phyloP scores from a whole-genome alignment of 495 filamentous ascomycete genomes.

The Chlorociboria aeruginascens region DNA sequence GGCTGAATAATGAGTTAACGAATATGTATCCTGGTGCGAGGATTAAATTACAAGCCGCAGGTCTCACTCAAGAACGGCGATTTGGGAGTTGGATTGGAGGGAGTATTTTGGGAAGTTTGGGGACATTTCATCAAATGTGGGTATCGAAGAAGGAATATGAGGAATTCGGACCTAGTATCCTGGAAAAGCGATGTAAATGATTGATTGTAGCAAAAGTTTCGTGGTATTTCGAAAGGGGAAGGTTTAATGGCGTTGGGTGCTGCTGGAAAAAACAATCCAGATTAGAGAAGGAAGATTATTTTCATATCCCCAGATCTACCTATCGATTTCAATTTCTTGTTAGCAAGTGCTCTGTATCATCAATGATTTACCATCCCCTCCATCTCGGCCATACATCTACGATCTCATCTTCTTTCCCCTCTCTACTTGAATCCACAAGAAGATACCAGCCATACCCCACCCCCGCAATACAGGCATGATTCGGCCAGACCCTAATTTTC shows the following conservation, averaged over 20 bases:
- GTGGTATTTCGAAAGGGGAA: not conserved
- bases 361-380: constrained; percentile 37
- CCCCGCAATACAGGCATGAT: constrained; percentile 75
- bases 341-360: no score
- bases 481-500: constrained; percentile 65
- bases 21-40: constrained; percentile 66
- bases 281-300: not conserved
- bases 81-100: constrained; percentile 95
- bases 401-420: constrained; percentile 39
- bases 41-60: constrained; percentile 73
- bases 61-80: constrained; percentile 73
- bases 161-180: constrained; percentile 57
- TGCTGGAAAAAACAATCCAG: constrained; percentile 2
- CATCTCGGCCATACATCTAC: constrained; percentile 60
- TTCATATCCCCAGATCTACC: no score
- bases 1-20: constrained; percentile 71
- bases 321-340: no score
- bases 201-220: not conserved
- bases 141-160: constrained; percentile 78
- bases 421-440: constrained; percentile 52
- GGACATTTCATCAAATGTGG: constrained; percentile 99
- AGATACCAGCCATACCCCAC: constrained; percentile 64
- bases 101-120: constrained; percentile 89
- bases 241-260: constrained; percentile 3
- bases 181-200: constrained; percentile 72